Evolutionary conservation across 768 basidiomycete genomes (phyloP).

Genomic region (Boletus tomentosulus): DNA sequence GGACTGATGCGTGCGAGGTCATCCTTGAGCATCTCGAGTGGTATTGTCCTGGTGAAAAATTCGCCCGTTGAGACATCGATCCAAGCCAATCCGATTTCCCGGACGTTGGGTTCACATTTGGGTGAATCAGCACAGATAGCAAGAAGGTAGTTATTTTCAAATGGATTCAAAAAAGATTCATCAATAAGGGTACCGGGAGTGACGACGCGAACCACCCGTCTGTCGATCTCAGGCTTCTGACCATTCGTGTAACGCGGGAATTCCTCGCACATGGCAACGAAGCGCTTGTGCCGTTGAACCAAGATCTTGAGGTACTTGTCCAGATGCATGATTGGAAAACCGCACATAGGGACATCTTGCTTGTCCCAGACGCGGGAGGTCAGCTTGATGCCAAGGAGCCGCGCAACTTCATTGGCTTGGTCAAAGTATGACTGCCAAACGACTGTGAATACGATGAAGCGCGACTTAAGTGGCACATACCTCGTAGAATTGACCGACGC

Average conservation of each 20-base stretch:
- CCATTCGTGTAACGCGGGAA: constrained; percentile 54
- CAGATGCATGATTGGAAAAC: constrained; percentile 82
- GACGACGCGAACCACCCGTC: constrained; percentile 81
- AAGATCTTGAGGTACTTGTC: constrained; percentile 84
- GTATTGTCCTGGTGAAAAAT: constrained; percentile 71
- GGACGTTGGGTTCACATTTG: neutral
- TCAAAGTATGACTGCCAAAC: constrained; percentile 81
- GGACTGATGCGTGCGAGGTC: constrained; percentile 80
- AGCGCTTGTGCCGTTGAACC: constrained; percentile 76
- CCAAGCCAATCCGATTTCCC: constrained; percentile 75
- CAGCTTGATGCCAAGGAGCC: constrained; percentile 77
- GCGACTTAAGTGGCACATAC: constrained; percentile 36
- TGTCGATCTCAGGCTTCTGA: constrained; percentile 59
- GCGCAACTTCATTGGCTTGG: constrained; percentile 77
- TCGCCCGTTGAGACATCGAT: constrained; percentile 94
- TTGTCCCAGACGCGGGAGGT: constrained; percentile 73
- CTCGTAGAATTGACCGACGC: constrained; percentile 96
- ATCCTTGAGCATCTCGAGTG: constrained; percentile 59
- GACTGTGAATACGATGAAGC: constrained; percentile 6
- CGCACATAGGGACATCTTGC: constrained; percentile 74
- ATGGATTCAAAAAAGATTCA: constrained; percentile 80
- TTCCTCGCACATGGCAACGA: constrained; percentile 94
- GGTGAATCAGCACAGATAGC: constrained; percentile 43
- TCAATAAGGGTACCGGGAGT: constrained; percentile 95
- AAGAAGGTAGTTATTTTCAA: constrained; percentile 88